These are phyloP conservation scores for Candida wancherniae DNA, from an alignment of 805 yeast genomes.

Conservation along the genomic window DNA sequence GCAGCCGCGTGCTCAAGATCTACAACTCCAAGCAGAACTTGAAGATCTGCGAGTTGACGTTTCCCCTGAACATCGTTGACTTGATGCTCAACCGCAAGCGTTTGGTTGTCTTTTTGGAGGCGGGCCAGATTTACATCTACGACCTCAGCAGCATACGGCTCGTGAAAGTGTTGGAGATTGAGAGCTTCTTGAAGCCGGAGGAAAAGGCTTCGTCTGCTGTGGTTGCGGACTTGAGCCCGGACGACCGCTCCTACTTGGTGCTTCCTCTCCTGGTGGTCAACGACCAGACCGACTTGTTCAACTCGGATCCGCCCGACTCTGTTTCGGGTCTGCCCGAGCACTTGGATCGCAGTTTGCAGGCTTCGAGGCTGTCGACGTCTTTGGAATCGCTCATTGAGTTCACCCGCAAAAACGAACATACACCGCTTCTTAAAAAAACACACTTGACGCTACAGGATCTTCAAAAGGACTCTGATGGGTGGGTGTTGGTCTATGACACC, in stretches of 20 bases:
- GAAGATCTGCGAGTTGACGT: constrained; percentile 80
- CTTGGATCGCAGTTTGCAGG: too few species aligned
- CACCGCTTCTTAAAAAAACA: constrained; percentile 11
- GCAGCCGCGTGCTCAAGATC: constrained; percentile 32
- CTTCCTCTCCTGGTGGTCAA: constrained; percentile 28
- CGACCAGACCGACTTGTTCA: constrained; percentile 30
- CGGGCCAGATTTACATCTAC: constrained; percentile 80
- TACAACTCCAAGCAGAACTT: constrained; percentile 38
- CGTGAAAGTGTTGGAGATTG: constrained; percentile 39
- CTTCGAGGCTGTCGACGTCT: too few species aligned
- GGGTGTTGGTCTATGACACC: constrained; percentile 39
- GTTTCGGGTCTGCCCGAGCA: too few species aligned
- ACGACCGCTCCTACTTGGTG: constrained; percentile 31
- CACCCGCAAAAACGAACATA: constrained; percentile 21
- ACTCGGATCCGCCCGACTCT: constrained; percentile 13
- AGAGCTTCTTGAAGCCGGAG: constrained; percentile 6
- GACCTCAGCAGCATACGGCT: constrained; percentile 88
- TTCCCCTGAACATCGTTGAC: constrained; percentile 68
- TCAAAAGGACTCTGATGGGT: constrained; percentile 28
- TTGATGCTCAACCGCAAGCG: constrained; percentile 80
- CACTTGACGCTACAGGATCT: constrained; percentile 24
- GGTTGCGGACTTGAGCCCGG: constrained; percentile 34
- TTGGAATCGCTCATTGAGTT: constrained; percentile 19
- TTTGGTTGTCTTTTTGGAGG: constrained; percentile 63
- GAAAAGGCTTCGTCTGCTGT: constrained; percentile 13